Evolutionary conservation across 1,284 basidiomycete species (phyloP).

Genomic region (Moesziomyces parantarcticus): DNA sequence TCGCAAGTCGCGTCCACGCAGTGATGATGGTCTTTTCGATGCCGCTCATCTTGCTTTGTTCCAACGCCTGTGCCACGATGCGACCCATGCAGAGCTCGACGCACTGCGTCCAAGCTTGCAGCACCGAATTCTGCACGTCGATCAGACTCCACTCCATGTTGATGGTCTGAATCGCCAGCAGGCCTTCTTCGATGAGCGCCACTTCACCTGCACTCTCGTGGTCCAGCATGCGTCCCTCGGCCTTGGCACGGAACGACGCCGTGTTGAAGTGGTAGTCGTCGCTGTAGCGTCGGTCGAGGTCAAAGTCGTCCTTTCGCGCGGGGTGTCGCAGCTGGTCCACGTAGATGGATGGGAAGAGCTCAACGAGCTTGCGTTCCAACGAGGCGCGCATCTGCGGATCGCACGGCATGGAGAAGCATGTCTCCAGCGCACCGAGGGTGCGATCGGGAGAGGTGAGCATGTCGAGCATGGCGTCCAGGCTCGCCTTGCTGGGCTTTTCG

Average conservation of each 20-base stretch:
- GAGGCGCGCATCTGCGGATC: constrained; percentile 77
- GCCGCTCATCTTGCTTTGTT: constrained; percentile 69
- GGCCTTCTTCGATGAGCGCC: constrained; percentile 59
- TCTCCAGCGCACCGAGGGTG: constrained; percentile 74
- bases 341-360: constrained; percentile 65
- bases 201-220: constrained; percentile 32
- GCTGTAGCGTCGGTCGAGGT: constrained; percentile 76
- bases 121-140: constrained; percentile 79
- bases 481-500: constrained; percentile 68
- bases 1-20: constrained; percentile 46
- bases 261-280: constrained; percentile 78
- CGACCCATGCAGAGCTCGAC: constrained; percentile 73
- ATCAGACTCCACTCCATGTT: constrained; percentile 87
- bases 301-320: constrained; percentile 73
- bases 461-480: constrained; percentile 74
- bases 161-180: constrained; percentile 72
- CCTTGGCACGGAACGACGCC: constrained; percentile 54
- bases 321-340: constrained; percentile 73
- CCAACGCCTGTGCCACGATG: constrained; percentile 74
- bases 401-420: constrained; percentile 76
- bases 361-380: constrained; percentile 65
- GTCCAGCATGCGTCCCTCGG: constrained; percentile 59
- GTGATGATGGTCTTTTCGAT: constrained; percentile 36
- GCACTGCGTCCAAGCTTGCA: constrained; percentile 82
- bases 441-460: constrained; percentile 73